Percentiles rank a stretch among this genome's conserved stretches.
Conservation (phyloP, 2,329 filamentous ascomycete species). For the Didymella glomerata region DNA sequence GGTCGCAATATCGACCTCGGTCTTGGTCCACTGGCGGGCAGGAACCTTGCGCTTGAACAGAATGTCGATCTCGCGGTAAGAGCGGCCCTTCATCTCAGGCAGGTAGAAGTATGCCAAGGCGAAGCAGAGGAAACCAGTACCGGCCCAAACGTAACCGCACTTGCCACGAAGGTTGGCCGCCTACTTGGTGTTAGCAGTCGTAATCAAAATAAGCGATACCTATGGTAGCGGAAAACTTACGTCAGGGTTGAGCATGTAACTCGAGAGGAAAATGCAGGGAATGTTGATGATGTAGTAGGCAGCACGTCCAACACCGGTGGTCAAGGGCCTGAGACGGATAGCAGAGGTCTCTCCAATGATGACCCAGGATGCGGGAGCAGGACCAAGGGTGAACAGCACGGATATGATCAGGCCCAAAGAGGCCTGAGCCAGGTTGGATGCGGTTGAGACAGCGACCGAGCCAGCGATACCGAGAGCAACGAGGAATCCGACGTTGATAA, state of each 20-base stretch:
- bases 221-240: constrained; percentile 30
- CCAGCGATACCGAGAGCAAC: constrained; percentile 67
- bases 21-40: constrained; percentile 66
- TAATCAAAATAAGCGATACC: constrained; percentile 57
- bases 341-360: constrained; percentile 73
- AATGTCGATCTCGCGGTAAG: constrained; percentile 61
- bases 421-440: constrained; percentile 64
- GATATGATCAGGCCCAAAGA: constrained; percentile 71
- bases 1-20: constrained; percentile 65
- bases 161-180: constrained; percentile 56
- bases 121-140: constrained; percentile 64
- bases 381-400: constrained; percentile 69
- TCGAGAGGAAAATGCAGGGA: constrained; percentile 70
- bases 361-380: constrained; percentile 71
- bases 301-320: constrained; percentile 70
- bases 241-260: constrained; percentile 67
- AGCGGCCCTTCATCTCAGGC: constrained; percentile 65
- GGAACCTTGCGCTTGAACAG: constrained; percentile 57
- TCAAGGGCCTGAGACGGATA: constrained; percentile 70
- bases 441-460: constrained; percentile 55
- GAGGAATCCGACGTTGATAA: constrained; percentile 63
- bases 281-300: constrained; percentile 72
- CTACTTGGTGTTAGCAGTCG: constrained; percentile 69
- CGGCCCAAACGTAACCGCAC: constrained; percentile 46
- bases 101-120: constrained; percentile 60